Evolutionary conservation across 257 asterid species (phyloP).

Genomic region (Fraxinus anomala): DNA sequence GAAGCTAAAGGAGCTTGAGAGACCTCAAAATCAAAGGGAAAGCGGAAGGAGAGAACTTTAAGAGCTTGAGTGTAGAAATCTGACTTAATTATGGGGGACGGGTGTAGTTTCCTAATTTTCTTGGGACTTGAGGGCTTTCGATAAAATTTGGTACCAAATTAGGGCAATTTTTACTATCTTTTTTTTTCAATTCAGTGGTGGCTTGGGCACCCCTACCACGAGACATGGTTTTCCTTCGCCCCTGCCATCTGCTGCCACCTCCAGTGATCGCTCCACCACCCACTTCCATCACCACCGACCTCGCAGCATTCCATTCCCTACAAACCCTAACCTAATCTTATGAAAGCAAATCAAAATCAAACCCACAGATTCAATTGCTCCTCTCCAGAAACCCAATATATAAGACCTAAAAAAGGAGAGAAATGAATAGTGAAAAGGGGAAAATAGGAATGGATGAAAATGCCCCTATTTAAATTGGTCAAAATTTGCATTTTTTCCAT

Average conservation of each 20-base stretch:
- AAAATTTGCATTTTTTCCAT: too few relatives aligned
- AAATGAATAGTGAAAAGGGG: not conserved
- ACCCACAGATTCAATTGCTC: conserved; percentile 23
- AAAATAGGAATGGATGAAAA: too few relatives aligned
- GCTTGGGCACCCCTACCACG: conserved; percentile 50
- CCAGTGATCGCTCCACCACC: conserved; percentile 61
- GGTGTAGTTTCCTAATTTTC: conserved; percentile 54
- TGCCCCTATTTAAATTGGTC: too few relatives aligned
- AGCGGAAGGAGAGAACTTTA: too few relatives aligned
- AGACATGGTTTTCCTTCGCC: conserved; percentile 43
- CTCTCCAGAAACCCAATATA: not conserved
- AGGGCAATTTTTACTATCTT: conserved; percentile 42
- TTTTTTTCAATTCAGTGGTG: conserved; percentile 47
- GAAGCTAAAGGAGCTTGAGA: too few relatives aligned
- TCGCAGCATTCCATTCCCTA: conserved; percentile 51
- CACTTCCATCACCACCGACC: conserved; percentile 49
- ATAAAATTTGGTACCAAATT: conserved; percentile 49
- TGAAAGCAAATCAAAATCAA: conserved; percentile 28
- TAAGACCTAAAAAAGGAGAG: not conserved
- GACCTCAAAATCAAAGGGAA: too few relatives aligned
- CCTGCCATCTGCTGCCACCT: conserved; percentile 58
- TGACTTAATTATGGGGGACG: not conserved
- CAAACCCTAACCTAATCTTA: conserved; percentile 42
- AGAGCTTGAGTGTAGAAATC: too few relatives aligned
- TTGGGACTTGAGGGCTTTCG: conserved; percentile 51